Percentiles rank a stretch among this genome's conserved stretches.
Evolutionary conservation across 495 filamentous ascomycete species (phyloP).

Genomic region (Penicillium paxilli): DNA sequence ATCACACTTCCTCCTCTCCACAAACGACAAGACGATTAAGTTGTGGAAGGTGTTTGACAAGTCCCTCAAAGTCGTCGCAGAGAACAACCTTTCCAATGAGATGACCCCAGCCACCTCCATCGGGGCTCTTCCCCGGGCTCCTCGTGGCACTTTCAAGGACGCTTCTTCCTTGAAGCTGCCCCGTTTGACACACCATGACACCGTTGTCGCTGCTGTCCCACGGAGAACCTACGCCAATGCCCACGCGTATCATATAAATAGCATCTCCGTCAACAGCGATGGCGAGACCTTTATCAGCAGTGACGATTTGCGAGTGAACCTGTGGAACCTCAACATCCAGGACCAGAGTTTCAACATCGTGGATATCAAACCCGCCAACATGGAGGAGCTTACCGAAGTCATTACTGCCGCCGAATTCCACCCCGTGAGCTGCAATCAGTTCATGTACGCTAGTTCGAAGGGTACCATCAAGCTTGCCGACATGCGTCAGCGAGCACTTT

Average conservation of each 20-base stretch:
- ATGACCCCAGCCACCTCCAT: constrained; percentile 75
- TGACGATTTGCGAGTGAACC: constrained; percentile 94
- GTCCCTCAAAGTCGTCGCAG: constrained; percentile 95
- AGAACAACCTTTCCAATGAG: constrained; percentile 97
- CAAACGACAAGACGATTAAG: constrained; percentile 99
- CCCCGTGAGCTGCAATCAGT: constrained; percentile 97
- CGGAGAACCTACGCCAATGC: constrained; percentile 96
- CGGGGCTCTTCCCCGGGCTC: constrained; percentile 72
- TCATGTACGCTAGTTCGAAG: constrained; percentile 99
- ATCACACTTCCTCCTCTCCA: constrained; percentile 96
- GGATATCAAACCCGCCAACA: constrained; percentile 98
- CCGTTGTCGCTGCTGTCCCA: constrained; percentile 94
- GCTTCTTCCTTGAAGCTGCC: constrained; percentile 87
- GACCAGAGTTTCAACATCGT: constrained; percentile 99
- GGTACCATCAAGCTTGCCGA: constrained; percentile 98
- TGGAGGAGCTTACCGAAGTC: constrained; percentile 98
- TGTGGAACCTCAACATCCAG: constrained; percentile 99
- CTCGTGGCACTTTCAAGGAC: constrained; percentile 73
- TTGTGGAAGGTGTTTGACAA: constrained; percentile 99
- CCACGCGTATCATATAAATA: constrained; percentile 99
- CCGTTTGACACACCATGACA: constrained; percentile 95
- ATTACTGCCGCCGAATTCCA: constrained; percentile 99
- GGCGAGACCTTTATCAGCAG: constrained; percentile 99
- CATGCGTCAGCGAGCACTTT: constrained; percentile 94
- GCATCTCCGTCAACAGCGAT: constrained; percentile 99